phyloP scores from a whole-genome alignment of 352 stramenopile genomes.

The Globisporangium ultimum region DNA sequence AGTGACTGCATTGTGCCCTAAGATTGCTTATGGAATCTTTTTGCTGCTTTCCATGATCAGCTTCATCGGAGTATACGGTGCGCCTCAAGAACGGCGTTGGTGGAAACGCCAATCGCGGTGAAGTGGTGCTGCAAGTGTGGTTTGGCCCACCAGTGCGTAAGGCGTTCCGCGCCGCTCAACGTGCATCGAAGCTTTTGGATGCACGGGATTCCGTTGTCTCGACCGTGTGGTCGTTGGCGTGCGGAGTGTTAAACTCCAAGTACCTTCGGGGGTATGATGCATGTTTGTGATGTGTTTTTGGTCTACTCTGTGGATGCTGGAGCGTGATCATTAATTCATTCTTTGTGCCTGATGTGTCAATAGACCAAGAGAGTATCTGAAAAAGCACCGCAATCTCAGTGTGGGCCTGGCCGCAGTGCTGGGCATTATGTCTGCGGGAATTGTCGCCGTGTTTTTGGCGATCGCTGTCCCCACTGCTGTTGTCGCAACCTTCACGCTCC shows the following conservation, averaged over 20 bases:
- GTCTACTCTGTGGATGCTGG: background rate
- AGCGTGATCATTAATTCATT: background rate
- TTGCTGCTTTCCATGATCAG: background rate
- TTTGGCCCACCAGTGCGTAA: constrained; percentile 76
- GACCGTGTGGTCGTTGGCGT: constrained; percentile 41
- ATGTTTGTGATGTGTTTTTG: background rate
- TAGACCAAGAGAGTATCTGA: constrained; percentile 58
- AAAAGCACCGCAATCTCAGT: constrained; percentile 75
- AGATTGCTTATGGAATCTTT: background rate
- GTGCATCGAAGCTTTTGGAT: constrained; percentile 68
- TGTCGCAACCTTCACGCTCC: constrained; percentile 74
- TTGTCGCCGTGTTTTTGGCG: constrained; percentile 54
- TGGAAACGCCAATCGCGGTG: constrained; percentile 41
- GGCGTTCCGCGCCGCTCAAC: constrained; percentile 71
- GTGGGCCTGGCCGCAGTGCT: constrained; percentile 52
- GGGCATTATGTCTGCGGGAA: constrained; percentile 46
- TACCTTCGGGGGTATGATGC: constrained; percentile 40
- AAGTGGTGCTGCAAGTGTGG: constrained; percentile 65
- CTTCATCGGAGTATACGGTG: constrained; percentile 37
- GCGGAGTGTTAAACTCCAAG: constrained; percentile 24
- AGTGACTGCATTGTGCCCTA: background rate
- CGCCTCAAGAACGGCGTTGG: constrained; percentile 44
- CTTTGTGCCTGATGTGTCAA: background rate
- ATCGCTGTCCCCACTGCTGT: constrained; percentile 66
- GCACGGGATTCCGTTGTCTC: constrained; percentile 62